phyloP scores from a whole-genome alignment of 176 grass and related monocot species.

The Carex myosuroides region DNA sequence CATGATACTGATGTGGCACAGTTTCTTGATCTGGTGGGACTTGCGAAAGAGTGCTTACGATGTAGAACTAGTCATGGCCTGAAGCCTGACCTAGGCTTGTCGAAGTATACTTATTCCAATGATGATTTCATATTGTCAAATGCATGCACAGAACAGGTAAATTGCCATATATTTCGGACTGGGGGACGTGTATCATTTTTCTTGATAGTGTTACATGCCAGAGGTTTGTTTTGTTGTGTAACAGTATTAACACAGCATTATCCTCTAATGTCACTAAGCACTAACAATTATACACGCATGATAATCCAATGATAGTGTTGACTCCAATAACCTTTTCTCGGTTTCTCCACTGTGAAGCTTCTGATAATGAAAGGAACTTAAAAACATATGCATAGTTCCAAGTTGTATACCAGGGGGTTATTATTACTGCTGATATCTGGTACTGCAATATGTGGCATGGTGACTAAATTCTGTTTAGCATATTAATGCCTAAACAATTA shows the following conservation, averaged over 20 bases:
- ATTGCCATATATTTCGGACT: slow-evolving; percentile 20
- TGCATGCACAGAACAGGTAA: slow-evolving; percentile 47
- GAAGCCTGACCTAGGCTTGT: slow-evolving; percentile 23
- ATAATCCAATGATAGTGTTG: neutral
- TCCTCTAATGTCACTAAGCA: neutral
- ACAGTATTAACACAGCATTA: neutral
- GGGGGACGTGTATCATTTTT: neutral
- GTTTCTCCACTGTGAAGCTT: neutral
- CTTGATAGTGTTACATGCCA: neutral
- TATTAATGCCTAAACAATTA: neutral
- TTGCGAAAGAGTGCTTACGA: slow-evolving; percentile 43
- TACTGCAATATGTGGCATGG: neutral
- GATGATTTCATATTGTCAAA: slow-evolving; percentile 14
- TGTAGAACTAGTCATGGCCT: slow-evolving; percentile 26
- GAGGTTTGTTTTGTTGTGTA: neutral
- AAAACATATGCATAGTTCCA: neutral
- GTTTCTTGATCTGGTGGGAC: slow-evolving; percentile 47
- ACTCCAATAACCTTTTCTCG: neutral
- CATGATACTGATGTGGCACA: slow-evolving; percentile 44
- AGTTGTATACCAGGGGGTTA: neutral
- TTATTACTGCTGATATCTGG: neutral
- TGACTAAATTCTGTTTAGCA: neutral
- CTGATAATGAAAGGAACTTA: neutral
- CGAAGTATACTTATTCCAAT: slow-evolving; percentile 18
- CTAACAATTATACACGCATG: neutral